Percentiles rank a stretch among this genome's conserved stretches.
Conservation (phyloP, 805 yeast species). For the Metschnikowia rubicola region DNA sequence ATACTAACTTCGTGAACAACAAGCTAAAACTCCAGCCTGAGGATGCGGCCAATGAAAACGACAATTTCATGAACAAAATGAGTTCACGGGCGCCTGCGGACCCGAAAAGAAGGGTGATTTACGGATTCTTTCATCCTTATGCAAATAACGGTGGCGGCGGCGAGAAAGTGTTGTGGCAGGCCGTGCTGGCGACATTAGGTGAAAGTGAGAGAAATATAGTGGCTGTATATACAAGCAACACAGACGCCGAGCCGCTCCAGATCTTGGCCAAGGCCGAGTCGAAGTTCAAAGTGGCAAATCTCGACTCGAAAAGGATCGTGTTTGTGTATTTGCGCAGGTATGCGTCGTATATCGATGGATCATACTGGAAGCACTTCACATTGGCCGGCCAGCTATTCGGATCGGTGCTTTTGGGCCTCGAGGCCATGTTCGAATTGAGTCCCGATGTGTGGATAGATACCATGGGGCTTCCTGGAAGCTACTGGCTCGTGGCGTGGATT, state of each 20-base stretch:
- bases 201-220: constrained; percentile 50
- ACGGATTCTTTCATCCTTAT: constrained; percentile 93
- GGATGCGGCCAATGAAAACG: constrained; percentile 23
- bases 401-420: constrained; percentile 61
- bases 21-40: constrained; percentile 31
- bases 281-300: constrained; percentile 49
- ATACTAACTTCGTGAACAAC: constrained; percentile 36
- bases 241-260: constrained; percentile 43
- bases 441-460: constrained; percentile 96
- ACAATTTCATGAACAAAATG: constrained; percentile 25
- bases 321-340: constrained; percentile 54
- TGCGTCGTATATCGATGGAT: constrained; percentile 62
- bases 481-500: constrained; percentile 56
- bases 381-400: constrained; percentile 87
- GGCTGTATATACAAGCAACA: constrained; percentile 71
- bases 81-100: constrained; percentile 33
- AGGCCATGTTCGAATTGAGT: constrained; percentile 61
- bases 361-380: constrained; percentile 75
- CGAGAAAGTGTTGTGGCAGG: constrained; percentile 94
- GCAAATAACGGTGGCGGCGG: constrained; percentile 99
- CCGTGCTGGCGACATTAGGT: constrained; percentile 66
- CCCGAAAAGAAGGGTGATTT: constrained; percentile 43
- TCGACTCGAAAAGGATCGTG: constrained; percentile 52
- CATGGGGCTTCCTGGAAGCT: constrained; percentile 87
- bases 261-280: constrained; percentile 50